These are phyloP conservation scores for Dryas integrifolia DNA, from an alignment of 331 rosid genomes.

Conservation along the genomic window DNA sequence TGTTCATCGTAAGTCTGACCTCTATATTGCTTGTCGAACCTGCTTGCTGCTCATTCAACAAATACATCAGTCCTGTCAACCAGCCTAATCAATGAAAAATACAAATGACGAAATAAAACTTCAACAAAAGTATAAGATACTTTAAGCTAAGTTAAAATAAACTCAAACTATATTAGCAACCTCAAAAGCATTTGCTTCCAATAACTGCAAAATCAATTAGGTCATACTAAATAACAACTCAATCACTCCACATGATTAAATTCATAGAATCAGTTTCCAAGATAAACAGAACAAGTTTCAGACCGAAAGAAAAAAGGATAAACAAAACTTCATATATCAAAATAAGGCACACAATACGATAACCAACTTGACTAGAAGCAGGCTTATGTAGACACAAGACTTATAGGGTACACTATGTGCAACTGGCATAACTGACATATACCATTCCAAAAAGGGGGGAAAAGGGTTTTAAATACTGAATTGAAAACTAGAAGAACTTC, in stretches of 20 bases:
- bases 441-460: not conserved
- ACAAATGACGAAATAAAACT: slow-evolving; percentile 55
- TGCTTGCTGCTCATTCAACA: slow-evolving; percentile 89
- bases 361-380: not conserved
- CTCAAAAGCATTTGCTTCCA: slow-evolving; percentile 1
- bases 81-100: slow-evolving; percentile 81
- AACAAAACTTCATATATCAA: not conserved
- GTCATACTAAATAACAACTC: not conserved
- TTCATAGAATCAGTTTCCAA: not conserved
- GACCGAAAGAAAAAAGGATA: not conserved
- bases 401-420: not conserved
- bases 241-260: not conserved
- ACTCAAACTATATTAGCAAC: not conserved
- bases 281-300: not conserved
- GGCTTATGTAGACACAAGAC: not conserved
- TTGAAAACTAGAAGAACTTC: not conserved
- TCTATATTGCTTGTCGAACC: slow-evolving; percentile 54
- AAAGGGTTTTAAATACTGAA: not conserved
- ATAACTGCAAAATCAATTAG: not conserved
- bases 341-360: not conserved
- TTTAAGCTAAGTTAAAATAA: slow-evolving; percentile 21
- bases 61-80: slow-evolving; percentile 87
- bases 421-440: not conserved
- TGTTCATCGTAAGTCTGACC: slow-evolving; percentile 49
- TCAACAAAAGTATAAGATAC: slow-evolving; percentile 37